A percentile compares a stretch with the other conserved stretches of the same genome.
Conservation (phyloP, 2,329 filamentous ascomycete genomes). For the Neoarthrinium moseri region DNA sequence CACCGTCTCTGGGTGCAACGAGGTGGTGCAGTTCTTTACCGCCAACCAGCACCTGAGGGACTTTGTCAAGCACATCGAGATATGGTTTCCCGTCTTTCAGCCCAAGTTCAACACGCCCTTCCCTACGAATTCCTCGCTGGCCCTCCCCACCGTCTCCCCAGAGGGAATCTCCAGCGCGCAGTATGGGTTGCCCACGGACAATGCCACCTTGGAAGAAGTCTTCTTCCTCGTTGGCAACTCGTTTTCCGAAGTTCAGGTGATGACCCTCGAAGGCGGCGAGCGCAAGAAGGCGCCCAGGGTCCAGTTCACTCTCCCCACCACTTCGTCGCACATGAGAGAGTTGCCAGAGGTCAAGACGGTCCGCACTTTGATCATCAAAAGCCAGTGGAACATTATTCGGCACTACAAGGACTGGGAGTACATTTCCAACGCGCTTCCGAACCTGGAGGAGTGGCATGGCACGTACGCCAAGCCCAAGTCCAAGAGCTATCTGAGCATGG, state of each 20-base stretch:
- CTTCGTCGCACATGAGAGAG: slow-evolving; percentile 22
- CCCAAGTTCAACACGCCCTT: slow-evolving; percentile 47
- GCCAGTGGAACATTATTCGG: slow-evolving; percentile 75
- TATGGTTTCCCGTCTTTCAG: slow-evolving; percentile 76
- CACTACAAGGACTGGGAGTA: slow-evolving; percentile 60
- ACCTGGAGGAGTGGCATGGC: slow-evolving; percentile 62
- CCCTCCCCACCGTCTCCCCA: slow-evolving; percentile 51
- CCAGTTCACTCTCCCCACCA: slow-evolving; percentile 42
- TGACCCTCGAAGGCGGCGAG: slow-evolving; percentile 76
- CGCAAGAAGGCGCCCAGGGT: slow-evolving; percentile 73
- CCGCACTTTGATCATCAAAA: slow-evolving; percentile 68
- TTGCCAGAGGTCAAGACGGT: slow-evolving; percentile 54
- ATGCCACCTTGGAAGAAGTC: slow-evolving; percentile 68
- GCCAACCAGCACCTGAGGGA: slow-evolving; percentile 55
- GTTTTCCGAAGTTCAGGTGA: slow-evolving; percentile 60
- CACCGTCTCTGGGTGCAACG: slow-evolving; percentile 59
- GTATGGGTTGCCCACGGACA: slow-evolving; percentile 61
- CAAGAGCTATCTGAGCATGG: slow-evolving; percentile 71
- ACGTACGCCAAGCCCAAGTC: slow-evolving; percentile 71
- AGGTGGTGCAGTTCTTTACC: slow-evolving; percentile 61
- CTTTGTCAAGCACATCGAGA: slow-evolving; percentile 71
- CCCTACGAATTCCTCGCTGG: slow-evolving; percentile 39
- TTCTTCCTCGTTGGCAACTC: slow-evolving; percentile 61
- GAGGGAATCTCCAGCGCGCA: slow-evolving; percentile 56
- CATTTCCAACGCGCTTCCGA: slow-evolving; percentile 63